Conservation (phyloP, 108 stramenopile species). For the Nitzschia putrida region DNA sequence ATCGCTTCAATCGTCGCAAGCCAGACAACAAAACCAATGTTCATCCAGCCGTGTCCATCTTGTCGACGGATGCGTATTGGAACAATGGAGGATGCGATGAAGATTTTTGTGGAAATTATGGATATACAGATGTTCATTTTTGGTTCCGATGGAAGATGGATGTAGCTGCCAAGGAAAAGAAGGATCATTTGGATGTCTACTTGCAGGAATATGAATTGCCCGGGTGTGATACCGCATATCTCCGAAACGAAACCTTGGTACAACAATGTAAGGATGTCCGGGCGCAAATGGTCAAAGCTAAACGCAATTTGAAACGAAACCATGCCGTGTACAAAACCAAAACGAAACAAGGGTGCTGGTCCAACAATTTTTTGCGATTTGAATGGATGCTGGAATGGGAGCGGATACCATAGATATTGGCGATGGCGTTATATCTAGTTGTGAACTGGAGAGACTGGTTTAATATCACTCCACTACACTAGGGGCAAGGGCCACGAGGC, state of each 20-base stretch:
- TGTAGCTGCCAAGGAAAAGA: neutral
- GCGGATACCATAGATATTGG: neutral
- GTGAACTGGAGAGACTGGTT: no score
- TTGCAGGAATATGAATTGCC: constrained; percentile 8
- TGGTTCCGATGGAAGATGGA: constrained; percentile 30
- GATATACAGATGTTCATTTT: constrained; percentile 37
- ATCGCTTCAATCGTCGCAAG: constrained; percentile 28
- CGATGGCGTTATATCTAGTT: neutral
- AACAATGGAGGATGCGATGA: constrained; percentile 39
- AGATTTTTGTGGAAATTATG: constrained; percentile 37
- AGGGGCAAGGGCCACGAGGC: no score
- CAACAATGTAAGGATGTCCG: constrained; percentile 13
- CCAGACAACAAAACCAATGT: neutral
- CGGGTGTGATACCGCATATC: constrained; percentile 15
- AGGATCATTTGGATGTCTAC: constrained; percentile 16
- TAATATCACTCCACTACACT: no score
- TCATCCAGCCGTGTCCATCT: constrained; percentile 25
- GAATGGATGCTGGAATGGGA: constrained; percentile 28
- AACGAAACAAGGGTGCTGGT: constrained; percentile 22
- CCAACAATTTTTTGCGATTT: constrained; percentile 30
- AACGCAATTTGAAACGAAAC: constrained; percentile 9
- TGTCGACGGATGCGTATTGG: constrained; percentile 25
- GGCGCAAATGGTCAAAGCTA: constrained; percentile 1
- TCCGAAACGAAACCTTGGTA: neutral
- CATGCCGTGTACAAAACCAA: constrained; percentile 18